Conservation (phyloP, 306 rosid genomes). For the Betula pendula region DNA sequence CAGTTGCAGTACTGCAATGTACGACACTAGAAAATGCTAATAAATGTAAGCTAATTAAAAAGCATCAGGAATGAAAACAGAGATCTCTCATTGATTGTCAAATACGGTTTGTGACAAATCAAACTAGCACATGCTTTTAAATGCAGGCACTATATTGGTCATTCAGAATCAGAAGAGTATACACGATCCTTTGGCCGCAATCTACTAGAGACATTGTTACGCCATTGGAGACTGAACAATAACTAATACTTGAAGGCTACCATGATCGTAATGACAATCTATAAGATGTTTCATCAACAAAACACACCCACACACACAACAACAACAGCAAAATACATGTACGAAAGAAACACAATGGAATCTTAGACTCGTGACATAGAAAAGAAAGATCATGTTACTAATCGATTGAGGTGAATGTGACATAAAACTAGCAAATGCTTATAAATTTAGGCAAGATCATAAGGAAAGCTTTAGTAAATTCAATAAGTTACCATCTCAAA, state of each 20-base stretch:
- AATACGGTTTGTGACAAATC: too few species aligned
- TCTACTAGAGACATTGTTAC: neutral
- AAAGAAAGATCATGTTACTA: neutral
- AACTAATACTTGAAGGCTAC: neutral
- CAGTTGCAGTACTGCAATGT: too few species aligned
- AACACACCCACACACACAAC: neutral
- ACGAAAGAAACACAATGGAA: neutral
- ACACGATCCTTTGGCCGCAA: too few species aligned
- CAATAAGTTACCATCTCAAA: slow-evolving; percentile 61
- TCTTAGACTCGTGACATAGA: neutral
- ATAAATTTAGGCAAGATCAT: neutral
- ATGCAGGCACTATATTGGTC: too few species aligned
- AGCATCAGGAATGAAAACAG: too few species aligned
- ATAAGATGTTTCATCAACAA: neutral
- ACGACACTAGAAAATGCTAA: too few species aligned
- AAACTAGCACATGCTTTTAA: too few species aligned
- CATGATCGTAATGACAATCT: neutral
- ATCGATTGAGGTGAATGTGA: neutral
- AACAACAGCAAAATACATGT: neutral
- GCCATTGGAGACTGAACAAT: neutral
- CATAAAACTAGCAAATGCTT: neutral
- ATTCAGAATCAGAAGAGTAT: too few species aligned
- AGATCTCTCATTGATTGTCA: too few species aligned
- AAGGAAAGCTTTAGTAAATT: neutral
- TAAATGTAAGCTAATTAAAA: too few species aligned